Percentiles rank a stretch among this genome's conserved stretches.
These are phyloP conservation scores for Zizania latifolia DNA, from an alignment of 176 grass and related monocot genomes.

Conservation along the genomic window DNA sequence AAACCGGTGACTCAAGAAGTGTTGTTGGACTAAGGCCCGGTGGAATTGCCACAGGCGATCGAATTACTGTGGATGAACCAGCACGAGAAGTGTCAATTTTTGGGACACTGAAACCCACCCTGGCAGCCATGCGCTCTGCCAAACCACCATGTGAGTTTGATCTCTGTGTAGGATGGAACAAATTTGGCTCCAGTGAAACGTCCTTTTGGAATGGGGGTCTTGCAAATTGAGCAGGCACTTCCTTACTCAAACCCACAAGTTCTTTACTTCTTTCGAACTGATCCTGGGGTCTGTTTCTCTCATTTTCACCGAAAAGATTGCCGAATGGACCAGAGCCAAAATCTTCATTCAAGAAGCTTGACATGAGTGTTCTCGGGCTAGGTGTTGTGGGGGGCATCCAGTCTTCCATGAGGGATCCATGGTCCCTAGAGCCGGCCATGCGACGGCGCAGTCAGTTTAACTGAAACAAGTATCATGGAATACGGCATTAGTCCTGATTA, in stretches of 20 bases:
- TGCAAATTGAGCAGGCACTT: conserved; percentile 30
- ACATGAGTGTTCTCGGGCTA: conserved; percentile 60
- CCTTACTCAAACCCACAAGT: conserved; percentile 18
- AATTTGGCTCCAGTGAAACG: conserved; percentile 36
- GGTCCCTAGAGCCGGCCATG: conserved; percentile 42
- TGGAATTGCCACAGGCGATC: conserved; percentile 83
- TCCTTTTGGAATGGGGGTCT: conserved; percentile 29
- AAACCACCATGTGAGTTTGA: conserved; percentile 48
- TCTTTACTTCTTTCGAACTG: conserved; percentile 27
- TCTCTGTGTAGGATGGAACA: conserved; percentile 41
- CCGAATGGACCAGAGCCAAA: conserved; percentile 47
- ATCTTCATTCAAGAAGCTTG: conserved; percentile 76
- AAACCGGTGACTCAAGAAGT: conserved; percentile 84
- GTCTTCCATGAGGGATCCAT: conserved; percentile 50
- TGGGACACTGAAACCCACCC: conserved; percentile 68
- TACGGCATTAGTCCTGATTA: conserved; percentile 13
- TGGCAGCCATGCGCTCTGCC: conserved; percentile 73
- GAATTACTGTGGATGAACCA: conserved; percentile 48
- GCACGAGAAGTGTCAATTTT: conserved; percentile 68
- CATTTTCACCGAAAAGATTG: conserved; percentile 43
- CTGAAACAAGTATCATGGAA: conserved; percentile 18
- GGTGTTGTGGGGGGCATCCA: conserved; percentile 61
- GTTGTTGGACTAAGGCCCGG: conserved; percentile 86
- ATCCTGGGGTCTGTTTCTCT: conserved; percentile 17
- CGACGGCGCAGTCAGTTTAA: background rate